Evolutionary conservation across 2,329 filamentous ascomycete species (phyloP).

Genomic region (Periconia digitata): DNA sequence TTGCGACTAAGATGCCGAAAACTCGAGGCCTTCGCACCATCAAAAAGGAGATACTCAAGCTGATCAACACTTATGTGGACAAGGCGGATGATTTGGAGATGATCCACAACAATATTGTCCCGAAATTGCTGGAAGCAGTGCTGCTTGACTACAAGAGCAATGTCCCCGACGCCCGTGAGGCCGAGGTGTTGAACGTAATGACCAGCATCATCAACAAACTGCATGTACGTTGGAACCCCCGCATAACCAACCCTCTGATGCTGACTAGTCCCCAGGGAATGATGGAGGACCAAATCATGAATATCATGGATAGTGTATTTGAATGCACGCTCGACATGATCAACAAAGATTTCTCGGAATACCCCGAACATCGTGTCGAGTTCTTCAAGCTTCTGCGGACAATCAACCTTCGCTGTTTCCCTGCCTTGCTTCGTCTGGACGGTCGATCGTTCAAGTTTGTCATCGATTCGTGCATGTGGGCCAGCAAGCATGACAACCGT

Average conservation of each 20-base stretch:
- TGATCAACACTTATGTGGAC: constrained; percentile 97
- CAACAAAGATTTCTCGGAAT: constrained; percentile 99
- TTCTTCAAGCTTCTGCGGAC: constrained; percentile 97
- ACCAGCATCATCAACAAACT: constrained; percentile 96
- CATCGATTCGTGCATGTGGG: constrained; percentile 99
- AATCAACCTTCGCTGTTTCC: constrained; percentile 98
- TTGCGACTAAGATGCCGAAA: constrained; percentile 96
- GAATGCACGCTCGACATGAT: constrained; percentile 99
- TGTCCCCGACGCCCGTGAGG: constrained; percentile 90
- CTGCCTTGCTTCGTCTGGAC: constrained; percentile 88
- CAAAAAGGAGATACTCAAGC: constrained; percentile 98
- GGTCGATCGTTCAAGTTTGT: constrained; percentile 98
- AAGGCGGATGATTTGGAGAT: constrained; percentile 96
- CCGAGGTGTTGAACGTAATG: constrained; percentile 96
- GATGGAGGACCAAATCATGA: constrained; percentile 98
- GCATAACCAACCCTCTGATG: constrained; percentile 24
- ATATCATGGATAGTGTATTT: constrained; percentile 98
- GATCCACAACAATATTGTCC: constrained; percentile 90
- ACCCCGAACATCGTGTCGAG: constrained; percentile 97
- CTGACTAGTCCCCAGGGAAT: constrained; percentile 61
- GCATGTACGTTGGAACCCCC: constrained; percentile 72
- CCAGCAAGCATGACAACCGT: constrained; percentile 99
- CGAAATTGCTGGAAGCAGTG: constrained; percentile 91
- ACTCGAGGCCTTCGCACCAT: constrained; percentile 94
- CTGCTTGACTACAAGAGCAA: constrained; percentile 97